Evolutionary conservation across 1,139 yeast species (phyloP), one percentile per base, ranked within the genome.

Genomic region (Nakaseomyces kungkrabaensis): DNA sequence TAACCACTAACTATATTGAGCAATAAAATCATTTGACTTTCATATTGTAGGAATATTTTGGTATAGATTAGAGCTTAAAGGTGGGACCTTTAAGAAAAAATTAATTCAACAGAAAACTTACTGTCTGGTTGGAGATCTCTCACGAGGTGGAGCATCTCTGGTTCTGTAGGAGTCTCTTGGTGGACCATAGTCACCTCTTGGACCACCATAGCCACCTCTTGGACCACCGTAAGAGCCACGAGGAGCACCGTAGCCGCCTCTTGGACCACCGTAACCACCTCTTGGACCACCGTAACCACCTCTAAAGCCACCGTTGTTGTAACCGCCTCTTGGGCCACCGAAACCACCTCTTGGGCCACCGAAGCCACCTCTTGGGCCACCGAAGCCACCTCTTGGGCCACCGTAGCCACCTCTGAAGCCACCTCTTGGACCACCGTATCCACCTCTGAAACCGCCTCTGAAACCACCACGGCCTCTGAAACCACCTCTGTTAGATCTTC

Each of bases 111-210:
- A 17, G 22, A 17, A 2, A 17, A 17, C 22, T 43, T 43, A 43
- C 61, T 74, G 74, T 72, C 81, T 76, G 54, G 77, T 72, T 67
- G 81, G 81, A 51, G 81, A 76, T 73, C 82, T 77, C 63, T 78
- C 82, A 69, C 82, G 76, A 56, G 69, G 43, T 9, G 43, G 70
- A 51, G 74, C 73, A 57, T 72, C 75, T 66, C 67, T 62, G 34
- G 65, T 60, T 59, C 67, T 61, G 56, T 65, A 62, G 24, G 63
- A 61, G 48, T 62, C 68, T 55, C 68, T 62, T 54, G 59, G 67
- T 47, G 60, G 60, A 53, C 63, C 60, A 50, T 60, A 59, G 42
- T 55, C 61, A 46, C 62, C 66, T 52, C 67, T 59, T 55, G 61
- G 60, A 34, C 54, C 60, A 43, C 67, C 65, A 43, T 54, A 60